Conservation (phyloP, 1,284 basidiomycete species). For the Ustilago hordei region DNA sequence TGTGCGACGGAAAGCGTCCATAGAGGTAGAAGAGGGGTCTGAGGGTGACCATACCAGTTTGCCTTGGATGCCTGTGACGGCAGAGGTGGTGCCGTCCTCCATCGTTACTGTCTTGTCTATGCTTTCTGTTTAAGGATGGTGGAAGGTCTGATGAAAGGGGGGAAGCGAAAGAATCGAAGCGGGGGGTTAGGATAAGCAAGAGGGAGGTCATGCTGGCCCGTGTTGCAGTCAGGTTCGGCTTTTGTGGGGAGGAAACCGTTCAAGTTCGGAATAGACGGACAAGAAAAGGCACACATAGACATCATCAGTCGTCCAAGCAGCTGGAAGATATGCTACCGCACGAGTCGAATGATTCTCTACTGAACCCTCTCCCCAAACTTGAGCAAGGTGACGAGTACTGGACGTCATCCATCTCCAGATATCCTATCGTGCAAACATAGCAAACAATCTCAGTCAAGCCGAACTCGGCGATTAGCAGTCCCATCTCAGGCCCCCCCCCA, state of each 20-base stretch:
- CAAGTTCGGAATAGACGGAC: constrained; percentile 32
- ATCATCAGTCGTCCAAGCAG: too few species aligned
- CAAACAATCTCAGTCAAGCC: not conserved
- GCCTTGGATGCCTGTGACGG: constrained; percentile 33
- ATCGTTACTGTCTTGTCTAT: constrained; percentile 2
- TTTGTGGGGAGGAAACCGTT: constrained; percentile 28
- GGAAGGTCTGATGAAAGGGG: not conserved
- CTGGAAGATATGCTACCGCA: too few species aligned
- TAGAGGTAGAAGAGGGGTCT: constrained; percentile 73
- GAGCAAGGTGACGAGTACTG: too few species aligned
- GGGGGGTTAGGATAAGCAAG: too few species aligned
- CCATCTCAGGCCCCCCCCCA: not conserved
- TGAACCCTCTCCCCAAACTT: too few species aligned
- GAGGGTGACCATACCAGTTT: constrained; percentile 71
- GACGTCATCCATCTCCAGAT: not conserved
- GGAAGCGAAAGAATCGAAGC: too few species aligned
- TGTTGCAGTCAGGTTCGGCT: not conserved
- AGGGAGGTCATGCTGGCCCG: too few species aligned
- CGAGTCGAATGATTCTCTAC: too few species aligned
- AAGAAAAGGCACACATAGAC: not conserved
- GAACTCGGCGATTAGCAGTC: not conserved
- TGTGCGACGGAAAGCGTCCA: constrained; percentile 74
- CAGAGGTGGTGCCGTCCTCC: constrained; percentile 8
- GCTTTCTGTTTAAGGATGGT: not conserved
- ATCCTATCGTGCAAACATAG: constrained; percentile 4